Evolutionary conservation across 2,329 filamentous ascomycete species (phyloP), one percentile per base, ranked within the genome.

Genomic region (Endoconidiophora polonica): DNA sequence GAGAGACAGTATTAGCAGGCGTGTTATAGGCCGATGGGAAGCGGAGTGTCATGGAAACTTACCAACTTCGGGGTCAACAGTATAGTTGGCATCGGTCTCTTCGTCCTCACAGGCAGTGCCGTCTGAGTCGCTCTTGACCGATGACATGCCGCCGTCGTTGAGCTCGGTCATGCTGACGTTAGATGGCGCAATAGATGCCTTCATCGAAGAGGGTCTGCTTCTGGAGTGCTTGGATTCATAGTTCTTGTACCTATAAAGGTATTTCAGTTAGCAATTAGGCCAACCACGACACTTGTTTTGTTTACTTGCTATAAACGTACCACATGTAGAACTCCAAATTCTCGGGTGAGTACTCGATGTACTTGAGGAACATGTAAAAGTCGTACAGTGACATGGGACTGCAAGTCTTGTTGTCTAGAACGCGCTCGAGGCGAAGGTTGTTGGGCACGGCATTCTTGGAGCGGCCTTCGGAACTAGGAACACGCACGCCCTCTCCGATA

Each of bases 241-340:
- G 56, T 66, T 67, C 54, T 65, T 66, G 60, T 63, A 69, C 67
- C 67, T 69, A 48, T n/a, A 24, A 7, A 20, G 20, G 12, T 37
- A 33, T 23, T 33, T 43, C 20, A 39, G 20, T 7, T 7, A 41
- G n/a, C 29, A 42, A 33, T 38, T 46, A 23, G n/a, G 6, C n/a
- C 14, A 24, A 29, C 37, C 23, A 18, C 22, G 39, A 29, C 23
- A 20, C 7, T 23, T 23, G n/a, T 10, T 12, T n/a, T n/a, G 9
- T 3, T 3, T 16, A n/a, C 9, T 45, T 26, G 22, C 22, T 7
- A 16, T 38, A 14, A 41, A 55, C 62, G 23, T 58, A 71, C 68
- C 68, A 71, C 38, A 71, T 61, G 55, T 68, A 71, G 52, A 71
- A 71, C 57, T 71, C 68, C 6, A 71, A 62, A 55, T 71, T 71